A percentile compares a stretch with the other conserved stretches of the same genome.
phyloP scores from a whole-genome alignment of 129 eudicot genomes.

The Arctium lappa region DNA sequence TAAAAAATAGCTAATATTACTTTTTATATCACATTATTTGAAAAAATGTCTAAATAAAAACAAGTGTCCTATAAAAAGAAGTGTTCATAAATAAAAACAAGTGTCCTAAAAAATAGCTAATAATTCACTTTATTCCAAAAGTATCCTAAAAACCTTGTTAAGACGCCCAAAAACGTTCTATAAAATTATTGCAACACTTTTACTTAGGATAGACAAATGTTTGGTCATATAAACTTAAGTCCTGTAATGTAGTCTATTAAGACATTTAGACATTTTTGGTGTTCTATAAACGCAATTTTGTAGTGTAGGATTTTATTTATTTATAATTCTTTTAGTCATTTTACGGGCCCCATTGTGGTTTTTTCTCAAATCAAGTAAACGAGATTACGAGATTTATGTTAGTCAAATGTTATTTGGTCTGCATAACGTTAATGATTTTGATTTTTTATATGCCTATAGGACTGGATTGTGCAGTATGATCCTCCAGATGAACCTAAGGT shows the following conservation, averaged over 20 bases:
- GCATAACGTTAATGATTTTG: background rate
- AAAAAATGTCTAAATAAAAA: too few relatives aligned
- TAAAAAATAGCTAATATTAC: too few relatives aligned
- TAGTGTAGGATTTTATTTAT: background rate
- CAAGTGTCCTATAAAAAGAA: too few relatives aligned
- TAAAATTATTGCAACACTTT: background rate
- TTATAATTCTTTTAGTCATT: background rate
- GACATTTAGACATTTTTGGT: background rate
- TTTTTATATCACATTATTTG: too few relatives aligned
- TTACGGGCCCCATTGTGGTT: background rate
- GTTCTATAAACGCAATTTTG: background rate
- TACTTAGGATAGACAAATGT: background rate
- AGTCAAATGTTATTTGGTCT: background rate
- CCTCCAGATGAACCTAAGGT: constrained; percentile 99
- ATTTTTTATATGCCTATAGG: constrained; percentile 41
- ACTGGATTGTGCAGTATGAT: constrained; percentile 96
- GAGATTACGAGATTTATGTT: background rate
- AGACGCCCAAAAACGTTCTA: background rate
- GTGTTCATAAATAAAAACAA: too few relatives aligned
- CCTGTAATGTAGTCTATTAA: background rate
- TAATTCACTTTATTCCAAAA: too few relatives aligned
- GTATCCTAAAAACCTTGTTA: background rate
- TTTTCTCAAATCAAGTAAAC: background rate
- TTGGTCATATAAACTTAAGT: background rate
- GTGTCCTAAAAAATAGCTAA: too few relatives aligned